Evolutionary conservation across 2,329 filamentous ascomycete genomes (phyloP).

Genomic region (Claviceps purpurea): DNA sequence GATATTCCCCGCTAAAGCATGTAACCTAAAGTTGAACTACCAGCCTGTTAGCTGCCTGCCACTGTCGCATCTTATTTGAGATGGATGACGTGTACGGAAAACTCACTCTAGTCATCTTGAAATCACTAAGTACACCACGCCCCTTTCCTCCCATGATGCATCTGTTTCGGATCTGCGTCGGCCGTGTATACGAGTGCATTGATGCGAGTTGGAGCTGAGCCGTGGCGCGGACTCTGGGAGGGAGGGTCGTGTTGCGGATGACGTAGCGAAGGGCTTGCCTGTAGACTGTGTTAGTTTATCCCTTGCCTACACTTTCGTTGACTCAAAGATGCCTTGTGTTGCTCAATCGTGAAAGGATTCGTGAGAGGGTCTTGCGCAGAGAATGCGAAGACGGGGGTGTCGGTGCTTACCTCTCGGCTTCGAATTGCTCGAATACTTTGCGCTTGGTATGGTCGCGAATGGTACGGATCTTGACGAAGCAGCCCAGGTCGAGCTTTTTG

Average conservation of each 20-base stretch:
- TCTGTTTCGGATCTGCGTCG: slow-evolving; percentile 86
- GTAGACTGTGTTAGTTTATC: neutral
- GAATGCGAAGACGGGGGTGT: neutral
- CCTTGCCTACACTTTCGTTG: too few relatives aligned
- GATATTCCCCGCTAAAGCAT: slow-evolving; percentile 72
- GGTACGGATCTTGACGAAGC: slow-evolving; percentile 72
- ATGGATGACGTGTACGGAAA: neutral
- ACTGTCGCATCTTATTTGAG: too few relatives aligned
- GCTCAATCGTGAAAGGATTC: neutral
- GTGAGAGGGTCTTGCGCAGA: neutral
- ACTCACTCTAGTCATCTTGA: slow-evolving; percentile 80
- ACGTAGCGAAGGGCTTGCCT: slow-evolving; percentile 91
- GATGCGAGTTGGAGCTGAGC: slow-evolving; percentile 86
- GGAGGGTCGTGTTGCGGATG: slow-evolving; percentile 81
- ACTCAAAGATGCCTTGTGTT: neutral
- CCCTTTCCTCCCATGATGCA: slow-evolving; percentile 88
- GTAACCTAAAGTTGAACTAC: slow-evolving; percentile 85
- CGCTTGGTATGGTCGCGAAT: slow-evolving; percentile 96
- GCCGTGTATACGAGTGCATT: slow-evolving; percentile 92
- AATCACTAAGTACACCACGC: slow-evolving; percentile 81
- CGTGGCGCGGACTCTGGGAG: slow-evolving; percentile 69
- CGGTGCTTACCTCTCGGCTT: slow-evolving; percentile 66
- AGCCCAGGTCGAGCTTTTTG: slow-evolving; percentile 80
- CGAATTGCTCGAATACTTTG: slow-evolving; percentile 74
- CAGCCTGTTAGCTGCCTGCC: slow-evolving; percentile 13